Evolutionary conservation across 805 yeast genomes (phyloP).

Genomic region (Cyberlindnera nakhonratchasimensis): DNA sequence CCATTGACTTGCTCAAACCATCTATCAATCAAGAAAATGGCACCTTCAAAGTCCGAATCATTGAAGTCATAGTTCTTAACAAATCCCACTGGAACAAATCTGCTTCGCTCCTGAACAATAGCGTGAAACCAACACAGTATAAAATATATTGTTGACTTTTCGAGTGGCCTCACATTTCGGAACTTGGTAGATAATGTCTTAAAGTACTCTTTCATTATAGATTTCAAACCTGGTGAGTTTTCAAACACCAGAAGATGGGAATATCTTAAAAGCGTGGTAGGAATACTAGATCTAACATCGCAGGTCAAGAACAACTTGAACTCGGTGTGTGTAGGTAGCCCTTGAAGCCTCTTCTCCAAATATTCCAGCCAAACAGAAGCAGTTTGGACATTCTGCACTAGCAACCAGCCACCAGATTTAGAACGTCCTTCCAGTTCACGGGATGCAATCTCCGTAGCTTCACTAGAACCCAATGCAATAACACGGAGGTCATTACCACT

Average conservation of each 20-base stretch:
- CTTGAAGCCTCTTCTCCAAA: slow-evolving; percentile 45
- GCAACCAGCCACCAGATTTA: slow-evolving; percentile 60
- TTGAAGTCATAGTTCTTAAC: slow-evolving; percentile 60
- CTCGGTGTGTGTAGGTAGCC: slow-evolving; percentile 26
- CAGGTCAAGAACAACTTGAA: slow-evolving; percentile 69
- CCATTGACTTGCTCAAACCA: slow-evolving; percentile 34
- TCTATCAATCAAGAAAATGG: slow-evolving; percentile 40
- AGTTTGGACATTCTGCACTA: slow-evolving; percentile 80
- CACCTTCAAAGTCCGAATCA: slow-evolving; percentile 63
- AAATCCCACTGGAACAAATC: slow-evolving; percentile 65
- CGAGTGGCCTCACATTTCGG: slow-evolving; percentile 26
- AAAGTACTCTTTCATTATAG: slow-evolving; percentile 33
- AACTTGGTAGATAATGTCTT: slow-evolving; percentile 22
- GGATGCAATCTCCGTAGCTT: slow-evolving; percentile 56
- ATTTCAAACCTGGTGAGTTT: slow-evolving; percentile 55
- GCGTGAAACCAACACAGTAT: slow-evolving; percentile 71
- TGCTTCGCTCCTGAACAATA: slow-evolving; percentile 51
- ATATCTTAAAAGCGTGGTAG: slow-evolving; percentile 52
- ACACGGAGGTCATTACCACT: slow-evolving; percentile 31
- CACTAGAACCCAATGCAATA: slow-evolving; percentile 73
- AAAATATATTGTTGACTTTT: slow-evolving; percentile 46
- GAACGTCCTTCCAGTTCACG: slow-evolving; percentile 45
- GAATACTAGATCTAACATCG: slow-evolving; percentile 43
- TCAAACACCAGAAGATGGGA: slow-evolving; percentile 61
- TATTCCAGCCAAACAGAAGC: slow-evolving; percentile 59